Conservation (phyloP, 768 basidiomycete genomes). For the Omphalotus guepiniiformis region DNA sequence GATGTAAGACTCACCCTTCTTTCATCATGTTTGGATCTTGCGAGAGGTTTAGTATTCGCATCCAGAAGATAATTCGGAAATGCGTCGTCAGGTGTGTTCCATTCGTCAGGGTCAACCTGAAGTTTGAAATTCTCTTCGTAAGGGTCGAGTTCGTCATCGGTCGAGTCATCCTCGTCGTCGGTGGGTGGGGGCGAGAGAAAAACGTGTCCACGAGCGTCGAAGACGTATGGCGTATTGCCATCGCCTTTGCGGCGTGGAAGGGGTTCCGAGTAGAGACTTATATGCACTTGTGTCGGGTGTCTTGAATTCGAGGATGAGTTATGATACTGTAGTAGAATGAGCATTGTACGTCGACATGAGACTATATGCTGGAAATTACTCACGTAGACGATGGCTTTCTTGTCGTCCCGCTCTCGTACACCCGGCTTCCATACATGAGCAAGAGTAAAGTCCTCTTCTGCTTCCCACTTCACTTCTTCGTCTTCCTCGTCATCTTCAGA, state of each 20-base stretch:
- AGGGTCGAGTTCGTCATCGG: conserved; percentile 13
- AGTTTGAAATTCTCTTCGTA: conserved; percentile 7
- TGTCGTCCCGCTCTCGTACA: conserved; percentile 17
- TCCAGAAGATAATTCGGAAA: conserved; percentile 26
- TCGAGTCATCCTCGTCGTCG: conserved; percentile 18
- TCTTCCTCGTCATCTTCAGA: conserved; percentile 32
- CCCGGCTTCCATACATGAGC: conserved; percentile 50
- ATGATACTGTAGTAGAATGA: conserved; percentile 5
- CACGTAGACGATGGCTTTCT: conserved; percentile 61
- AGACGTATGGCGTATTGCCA: conserved; percentile 60
- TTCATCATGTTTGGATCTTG: background rate
- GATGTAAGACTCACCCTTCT: background rate
- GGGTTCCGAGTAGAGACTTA: conserved; percentile 53
- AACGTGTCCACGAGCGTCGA: conserved; percentile 46
- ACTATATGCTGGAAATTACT: conserved; percentile 20
- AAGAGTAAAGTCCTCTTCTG: conserved; percentile 63
- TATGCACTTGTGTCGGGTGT: conserved; percentile 50
- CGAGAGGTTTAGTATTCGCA: background rate
- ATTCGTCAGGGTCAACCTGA: conserved; percentile 20
- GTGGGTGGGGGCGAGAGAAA: conserved; percentile 25
- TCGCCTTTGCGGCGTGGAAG: conserved; percentile 51
- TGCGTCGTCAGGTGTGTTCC: conserved; percentile 26
- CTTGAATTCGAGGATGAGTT: conserved; percentile 44
- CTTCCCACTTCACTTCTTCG: conserved; percentile 61
- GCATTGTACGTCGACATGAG: background rate